Percentiles rank a stretch among this genome's conserved stretches.
phyloP scores from a whole-genome alignment of 1,139 yeast genomes.

The Suhomyces atakaporum region DNA sequence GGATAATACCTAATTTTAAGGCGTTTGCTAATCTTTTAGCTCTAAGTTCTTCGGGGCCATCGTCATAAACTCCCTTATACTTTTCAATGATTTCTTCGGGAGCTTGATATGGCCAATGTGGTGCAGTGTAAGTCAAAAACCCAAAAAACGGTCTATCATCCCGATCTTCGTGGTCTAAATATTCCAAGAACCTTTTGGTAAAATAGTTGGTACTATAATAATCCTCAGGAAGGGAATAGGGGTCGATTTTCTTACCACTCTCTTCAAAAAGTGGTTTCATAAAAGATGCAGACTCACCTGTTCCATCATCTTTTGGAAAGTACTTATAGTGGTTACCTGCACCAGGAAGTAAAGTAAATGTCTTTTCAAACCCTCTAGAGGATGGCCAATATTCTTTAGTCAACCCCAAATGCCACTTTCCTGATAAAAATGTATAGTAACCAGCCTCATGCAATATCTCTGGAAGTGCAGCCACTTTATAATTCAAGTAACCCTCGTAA shows the following conservation, averaged over 20 bases:
- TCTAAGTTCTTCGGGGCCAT: neutral
- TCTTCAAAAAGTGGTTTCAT: constrained; percentile 1
- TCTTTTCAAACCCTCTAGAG: neutral
- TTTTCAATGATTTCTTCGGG: neutral
- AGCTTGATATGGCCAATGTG: constrained; percentile 1
- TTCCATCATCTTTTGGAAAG: neutral
- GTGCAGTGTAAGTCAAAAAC: neutral
- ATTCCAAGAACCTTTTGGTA: neutral
- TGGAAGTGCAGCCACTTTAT: constrained; percentile 1
- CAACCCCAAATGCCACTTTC: neutral
- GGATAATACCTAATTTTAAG: neutral
- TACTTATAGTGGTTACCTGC: neutral
- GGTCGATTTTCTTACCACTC: neutral
- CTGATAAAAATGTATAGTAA: neutral
- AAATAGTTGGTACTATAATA: neutral
- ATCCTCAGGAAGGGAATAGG: neutral
- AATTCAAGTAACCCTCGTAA: neutral
- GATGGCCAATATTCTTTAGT: constrained; percentile 1
- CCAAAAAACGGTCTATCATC: neutral
- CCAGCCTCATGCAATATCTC: constrained; percentile 1
- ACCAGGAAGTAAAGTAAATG: neutral
- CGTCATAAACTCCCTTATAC: neutral
- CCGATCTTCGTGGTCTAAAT: neutral
- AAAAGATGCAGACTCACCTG: neutral
- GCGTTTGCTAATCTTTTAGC: neutral